phyloP scores from a whole-genome alignment of 1,139 yeast genomes.

The Hyphopichia fennica region DNA sequence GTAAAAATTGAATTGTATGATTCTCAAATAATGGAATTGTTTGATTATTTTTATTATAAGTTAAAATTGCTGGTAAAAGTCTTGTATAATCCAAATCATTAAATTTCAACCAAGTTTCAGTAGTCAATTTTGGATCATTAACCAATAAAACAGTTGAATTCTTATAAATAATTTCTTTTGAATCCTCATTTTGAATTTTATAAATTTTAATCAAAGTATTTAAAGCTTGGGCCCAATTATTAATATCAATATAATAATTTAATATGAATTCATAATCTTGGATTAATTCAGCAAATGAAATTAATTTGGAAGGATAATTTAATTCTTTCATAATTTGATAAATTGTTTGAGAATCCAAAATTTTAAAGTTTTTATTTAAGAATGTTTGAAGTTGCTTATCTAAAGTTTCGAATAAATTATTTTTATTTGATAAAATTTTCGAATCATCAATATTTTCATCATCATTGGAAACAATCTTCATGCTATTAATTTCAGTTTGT shows the following conservation, averaged over 20 bases:
- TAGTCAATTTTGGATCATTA: constrained; percentile 68
- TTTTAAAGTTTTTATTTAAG: constrained; percentile 45
- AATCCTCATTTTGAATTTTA: constrained; percentile 30
- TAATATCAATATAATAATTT: constrained; percentile 63
- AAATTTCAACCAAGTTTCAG: constrained; percentile 76
- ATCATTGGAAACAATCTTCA: not conserved
- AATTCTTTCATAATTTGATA: constrained; percentile 72
- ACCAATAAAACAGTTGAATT: constrained; percentile 67
- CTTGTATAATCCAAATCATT: constrained; percentile 50
- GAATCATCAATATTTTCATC: not conserved
- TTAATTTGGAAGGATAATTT: constrained; percentile 61
- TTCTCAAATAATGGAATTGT: constrained; percentile 40
- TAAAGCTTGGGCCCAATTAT: constrained; percentile 75
- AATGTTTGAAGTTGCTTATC: constrained; percentile 50
- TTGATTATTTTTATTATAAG: constrained; percentile 54
- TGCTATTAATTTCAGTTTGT: constrained; percentile 15
- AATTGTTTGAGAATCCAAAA: constrained; percentile 62
- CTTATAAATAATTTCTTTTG: constrained; percentile 52
- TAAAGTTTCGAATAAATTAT: constrained; percentile 10
- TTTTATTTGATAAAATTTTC: not conserved
- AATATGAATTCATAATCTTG: constrained; percentile 71
- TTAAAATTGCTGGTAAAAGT: constrained; percentile 73
- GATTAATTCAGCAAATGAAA: constrained; percentile 67
- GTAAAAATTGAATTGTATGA: constrained; percentile 66
- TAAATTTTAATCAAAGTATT: constrained; percentile 53